Percentiles rank a stretch among this genome's conserved stretches.
Evolutionary conservation across 2,329 filamentous ascomycete species (phyloP).

Genomic region (Raffaelea ambrosiae): DNA sequence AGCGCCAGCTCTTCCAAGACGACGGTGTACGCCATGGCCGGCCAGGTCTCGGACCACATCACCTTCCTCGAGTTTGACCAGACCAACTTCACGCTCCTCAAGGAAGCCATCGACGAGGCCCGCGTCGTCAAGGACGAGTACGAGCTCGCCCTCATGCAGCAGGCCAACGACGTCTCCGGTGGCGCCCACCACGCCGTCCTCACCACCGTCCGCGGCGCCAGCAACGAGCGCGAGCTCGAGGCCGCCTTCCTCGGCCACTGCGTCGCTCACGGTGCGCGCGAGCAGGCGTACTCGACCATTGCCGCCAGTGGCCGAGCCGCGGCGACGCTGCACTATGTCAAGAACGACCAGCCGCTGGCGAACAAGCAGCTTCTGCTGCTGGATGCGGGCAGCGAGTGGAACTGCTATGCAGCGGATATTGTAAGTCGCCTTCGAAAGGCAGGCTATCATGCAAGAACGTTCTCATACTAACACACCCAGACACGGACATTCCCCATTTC

Average conservation of each 20-base stretch:
- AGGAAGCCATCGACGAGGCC: constrained; percentile 58
- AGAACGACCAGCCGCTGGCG: constrained; percentile 61
- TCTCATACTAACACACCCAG: constrained; percentile 33
- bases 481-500: constrained; percentile 81
- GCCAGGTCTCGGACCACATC: constrained; percentile 64
- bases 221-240: constrained; percentile 77
- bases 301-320: constrained; percentile 72
- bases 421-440: not conserved
- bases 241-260: constrained; percentile 71
- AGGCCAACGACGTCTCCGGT: constrained; percentile 63
- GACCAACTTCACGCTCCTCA: constrained; percentile 48
- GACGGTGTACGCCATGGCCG: constrained; percentile 61
- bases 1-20: constrained; percentile 17
- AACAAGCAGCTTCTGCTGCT: constrained; percentile 73
- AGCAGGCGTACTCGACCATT: constrained; percentile 84
- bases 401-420: constrained; percentile 63
- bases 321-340: constrained; percentile 80
- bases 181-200: constrained; percentile 58
- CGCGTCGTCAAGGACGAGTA: constrained; percentile 67
- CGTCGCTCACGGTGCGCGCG: constrained; percentile 63
- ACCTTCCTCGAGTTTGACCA: constrained; percentile 63
- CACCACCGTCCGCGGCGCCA: constrained; percentile 50
- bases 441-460: too few species aligned
- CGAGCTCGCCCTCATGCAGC: constrained; percentile 63
- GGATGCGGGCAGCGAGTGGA: constrained; percentile 73